These are phyloP conservation scores for Beta vulgaris DNA, from an alignment of 148 eudicot genomes.

Conservation along the genomic window DNA sequence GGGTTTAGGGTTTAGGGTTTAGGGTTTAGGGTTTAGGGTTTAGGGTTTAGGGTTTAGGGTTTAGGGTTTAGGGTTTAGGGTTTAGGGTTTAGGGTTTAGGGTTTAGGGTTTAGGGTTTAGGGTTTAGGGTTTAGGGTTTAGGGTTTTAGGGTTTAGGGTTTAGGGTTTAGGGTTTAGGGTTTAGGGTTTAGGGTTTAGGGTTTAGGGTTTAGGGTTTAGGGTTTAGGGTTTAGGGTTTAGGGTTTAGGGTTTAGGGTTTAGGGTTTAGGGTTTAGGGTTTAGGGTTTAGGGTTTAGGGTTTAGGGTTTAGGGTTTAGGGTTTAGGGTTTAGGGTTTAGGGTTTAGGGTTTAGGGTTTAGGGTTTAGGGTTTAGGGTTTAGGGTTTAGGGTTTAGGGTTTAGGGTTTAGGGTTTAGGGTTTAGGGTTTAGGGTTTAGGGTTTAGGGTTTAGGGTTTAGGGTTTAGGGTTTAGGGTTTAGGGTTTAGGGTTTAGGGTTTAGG, in stretches of 20 bases:
- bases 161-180: background rate
- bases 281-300: too few relatives aligned
- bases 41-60: background rate
- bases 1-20: constrained; percentile 6
- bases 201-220: too few relatives aligned
- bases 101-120: background rate
- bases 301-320: too few relatives aligned
- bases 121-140: background rate
- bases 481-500: constrained; percentile 28
- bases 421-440: constrained; percentile 2
- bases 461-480: constrained; percentile 25
- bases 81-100: constrained; percentile 3
- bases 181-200: background rate
- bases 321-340: too few relatives aligned
- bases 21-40: background rate
- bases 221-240: too few relatives aligned
- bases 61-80: constrained; percentile 19
- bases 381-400: background rate
- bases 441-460: background rate
- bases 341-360: too few relatives aligned
- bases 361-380: too few relatives aligned
- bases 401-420: constrained; percentile 1
- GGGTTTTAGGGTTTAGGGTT: background rate
- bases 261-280: too few relatives aligned
- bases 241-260: too few relatives aligned